Base-by-base conservation (phyloP, 768 basidiomycete genomes). In the Chalciporus sphaerocephalus region DNA sequence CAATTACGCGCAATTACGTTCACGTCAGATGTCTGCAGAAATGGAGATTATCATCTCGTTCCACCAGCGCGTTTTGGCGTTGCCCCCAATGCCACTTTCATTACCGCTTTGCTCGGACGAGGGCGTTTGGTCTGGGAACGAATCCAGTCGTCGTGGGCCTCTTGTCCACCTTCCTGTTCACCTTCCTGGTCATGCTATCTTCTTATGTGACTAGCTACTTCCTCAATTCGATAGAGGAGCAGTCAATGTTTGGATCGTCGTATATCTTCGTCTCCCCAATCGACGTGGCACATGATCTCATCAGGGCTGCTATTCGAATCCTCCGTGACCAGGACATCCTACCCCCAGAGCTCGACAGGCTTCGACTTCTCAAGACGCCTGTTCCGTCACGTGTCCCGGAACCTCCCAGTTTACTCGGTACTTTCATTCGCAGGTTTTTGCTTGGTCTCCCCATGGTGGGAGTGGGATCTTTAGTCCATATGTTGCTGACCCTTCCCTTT, bases 81-180 rank as follows among this genome's bases (percentile, higher is more conserved):
- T 92, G 89, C 56, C 84, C 84, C 2, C 87, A 90, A 64, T 92
- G 89, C 54, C 78, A 74, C 40, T 92, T 89, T 59, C 74, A 72
- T 47, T 91, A 92, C 61, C 78, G 81, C 33, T 89, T 89, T 56
- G 75, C 82, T 8, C 77, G 89, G 20, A 91, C 88, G 1, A 74
- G 69, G 25, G 76, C 79, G 12, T 68, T 80, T 10, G 89, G 88
- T 23, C 67, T 91, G 44, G 89, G 85, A 16, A 81, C 83, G n/a
- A 91, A 91, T 55, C 80, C 83, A 91, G 88, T 85, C 27, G 70
- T 85, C 40, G 71, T 91, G 20, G 87, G 76, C 18, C 64, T 72
- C 15, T 53, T 85, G 13, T 81, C 86, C 9, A 70, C 77, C 9
- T 48, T 83, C 12, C 53, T 86, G 22, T 88, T 89, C 62, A 81